phyloP scores from a whole-genome alignment of 1,284 basidiomycete species.

The Apiotrichum mycotoxinovorans region DNA sequence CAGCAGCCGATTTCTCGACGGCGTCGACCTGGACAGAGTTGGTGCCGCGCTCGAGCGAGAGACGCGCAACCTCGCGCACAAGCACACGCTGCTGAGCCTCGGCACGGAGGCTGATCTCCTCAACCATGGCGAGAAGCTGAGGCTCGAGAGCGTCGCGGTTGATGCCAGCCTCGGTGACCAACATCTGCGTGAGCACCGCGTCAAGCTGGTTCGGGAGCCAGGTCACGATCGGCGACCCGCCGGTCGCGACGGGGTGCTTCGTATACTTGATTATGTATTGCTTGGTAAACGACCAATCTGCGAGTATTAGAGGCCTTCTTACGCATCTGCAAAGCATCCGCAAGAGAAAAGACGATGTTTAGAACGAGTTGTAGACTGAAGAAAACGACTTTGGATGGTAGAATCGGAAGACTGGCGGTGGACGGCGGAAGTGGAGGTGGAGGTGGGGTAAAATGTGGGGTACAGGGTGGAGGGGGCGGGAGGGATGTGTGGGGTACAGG shows the following conservation, averaged over 20 bases:
- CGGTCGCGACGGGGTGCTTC: constrained; percentile 20
- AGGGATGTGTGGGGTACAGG: too few relatives aligned
- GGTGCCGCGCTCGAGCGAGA: constrained; percentile 11
- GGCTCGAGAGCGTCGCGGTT: constrained; percentile 16
- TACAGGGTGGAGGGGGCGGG: too few relatives aligned
- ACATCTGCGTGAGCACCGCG: constrained; percentile 15
- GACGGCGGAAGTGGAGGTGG: not conserved
- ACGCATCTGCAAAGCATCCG: too few relatives aligned
- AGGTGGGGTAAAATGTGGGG: not conserved
- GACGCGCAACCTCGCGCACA: constrained; percentile 15
- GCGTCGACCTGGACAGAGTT: constrained; percentile 8
- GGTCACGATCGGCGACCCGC: constrained; percentile 17
- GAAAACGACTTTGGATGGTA: too few relatives aligned
- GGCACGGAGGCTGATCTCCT: constrained; percentile 19
- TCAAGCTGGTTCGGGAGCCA: constrained; percentile 25
- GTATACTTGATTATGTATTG: constrained; percentile 15
- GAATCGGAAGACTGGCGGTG: too few relatives aligned
- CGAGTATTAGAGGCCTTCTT: not conserved
- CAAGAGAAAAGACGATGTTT: too few relatives aligned
- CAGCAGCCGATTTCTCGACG: constrained; percentile 3
- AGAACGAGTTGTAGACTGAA: too few relatives aligned
- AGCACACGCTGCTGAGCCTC: constrained; percentile 25
- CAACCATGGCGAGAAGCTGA: constrained; percentile 13
- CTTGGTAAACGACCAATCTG: constrained; percentile 14
- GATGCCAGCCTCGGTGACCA: constrained; percentile 13